Percentiles rank a stretch among this genome's conserved stretches.
These are phyloP conservation scores for Saccharomyces hybrid DNA, from an alignment of 1,139 yeast species.

Conservation along the genomic window DNA sequence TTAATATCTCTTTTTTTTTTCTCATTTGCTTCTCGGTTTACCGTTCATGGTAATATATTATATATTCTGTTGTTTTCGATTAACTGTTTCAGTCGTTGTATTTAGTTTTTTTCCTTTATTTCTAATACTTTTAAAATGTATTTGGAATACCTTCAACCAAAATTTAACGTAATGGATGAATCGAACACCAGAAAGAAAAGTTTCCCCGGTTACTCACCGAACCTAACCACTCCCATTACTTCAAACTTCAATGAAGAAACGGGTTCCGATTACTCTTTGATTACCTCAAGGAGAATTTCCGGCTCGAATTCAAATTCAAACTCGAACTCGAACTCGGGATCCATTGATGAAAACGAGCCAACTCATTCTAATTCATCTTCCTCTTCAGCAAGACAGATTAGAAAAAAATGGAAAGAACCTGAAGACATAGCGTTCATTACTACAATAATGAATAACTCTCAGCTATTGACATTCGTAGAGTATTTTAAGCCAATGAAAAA, in stretches of 20 bases:
- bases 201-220: background rate
- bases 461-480: conserved; percentile 19
- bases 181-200: background rate
- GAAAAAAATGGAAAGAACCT: conserved; percentile 21
- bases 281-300: background rate
- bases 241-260: background rate
- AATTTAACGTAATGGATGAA: background rate
- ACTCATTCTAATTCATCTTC: background rate
- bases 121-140: background rate
- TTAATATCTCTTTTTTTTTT: background rate
- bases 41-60: background rate
- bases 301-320: background rate
- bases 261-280: background rate
- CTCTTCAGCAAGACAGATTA: background rate
- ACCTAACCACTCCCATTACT: background rate
- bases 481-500: conserved; percentile 26
- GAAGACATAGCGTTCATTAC: conserved; percentile 21
- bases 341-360: background rate
- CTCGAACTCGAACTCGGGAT: background rate
- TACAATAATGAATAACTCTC: conserved; percentile 14
- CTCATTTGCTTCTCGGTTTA: background rate
- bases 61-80: background rate
- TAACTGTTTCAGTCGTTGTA: background rate
- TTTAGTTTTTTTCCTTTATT: background rate
- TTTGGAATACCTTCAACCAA: background rate